Evolutionary conservation across 1,284 basidiomycete genomes (phyloP), one percentile per base, ranked within the genome.

Genomic region (Dichomitus squalens): DNA sequence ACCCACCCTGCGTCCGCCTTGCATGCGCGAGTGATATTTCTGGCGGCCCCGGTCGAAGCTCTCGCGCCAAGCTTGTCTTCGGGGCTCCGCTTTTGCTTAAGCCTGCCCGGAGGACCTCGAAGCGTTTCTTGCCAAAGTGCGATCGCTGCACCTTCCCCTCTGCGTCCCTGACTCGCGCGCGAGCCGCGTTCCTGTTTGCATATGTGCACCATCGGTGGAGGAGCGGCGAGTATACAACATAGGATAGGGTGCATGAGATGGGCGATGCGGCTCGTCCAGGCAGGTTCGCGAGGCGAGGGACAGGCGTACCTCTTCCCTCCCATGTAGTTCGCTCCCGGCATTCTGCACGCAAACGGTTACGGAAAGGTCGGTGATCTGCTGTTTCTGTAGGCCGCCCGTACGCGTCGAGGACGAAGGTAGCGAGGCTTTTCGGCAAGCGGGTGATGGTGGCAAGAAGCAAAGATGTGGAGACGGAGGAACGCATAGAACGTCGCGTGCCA

Each of bases 261-360:
- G 31, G 33, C 9, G 18, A 38, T 20, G 23, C 16, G n/a, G 25
- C 18, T 58, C 31, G 47, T 5, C 29, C 23, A 47, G 16, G 44
- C 27, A 8, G 18, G 3, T 33, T 46, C n/a, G 29, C 29, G 29
- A n/a, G 25, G 25, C 41, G 12, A 12, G 31, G 31, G 12, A 12
- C 31, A 33, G 27, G 40, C 53, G 49, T 44, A 82, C 84, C 81
- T 76, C 68, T 78, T 82, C 34, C 84, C 84, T 18, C 84, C 84
- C 79, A 84, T 86, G 64, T 85, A 86, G 61, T 86, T 86, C 41
- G 83, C 82, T 5, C 83, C 83, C 3, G 73, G 69, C 81, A 82
- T 83, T n/a, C 16, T 49, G 21, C 27, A 21, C 8, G 16, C 27
- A n/a, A 27, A n/a, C 6, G 21, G 5, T 14, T 34, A 44, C n/a